These are phyloP conservation scores for Viridothelium virens DNA, from an alignment of 495 filamentous ascomycete genomes.

Conservation along the genomic window DNA sequence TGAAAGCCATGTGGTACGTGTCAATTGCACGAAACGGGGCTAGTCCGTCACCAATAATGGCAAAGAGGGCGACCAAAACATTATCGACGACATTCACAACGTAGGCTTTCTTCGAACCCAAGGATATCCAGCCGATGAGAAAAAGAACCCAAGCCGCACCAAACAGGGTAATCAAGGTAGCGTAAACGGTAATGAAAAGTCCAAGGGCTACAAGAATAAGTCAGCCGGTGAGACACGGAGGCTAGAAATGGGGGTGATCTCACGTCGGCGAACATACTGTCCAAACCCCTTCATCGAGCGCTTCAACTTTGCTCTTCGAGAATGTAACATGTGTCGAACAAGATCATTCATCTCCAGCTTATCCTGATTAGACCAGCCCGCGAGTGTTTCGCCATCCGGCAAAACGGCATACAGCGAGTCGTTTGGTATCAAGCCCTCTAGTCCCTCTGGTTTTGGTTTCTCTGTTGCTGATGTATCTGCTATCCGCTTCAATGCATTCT, in stretches of 20 bases:
- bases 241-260: conserved; percentile 24
- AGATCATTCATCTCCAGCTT: conserved; percentile 65
- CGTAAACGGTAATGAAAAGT: conserved; percentile 66
- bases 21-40: conserved; percentile 65
- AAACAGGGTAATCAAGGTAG: conserved; percentile 65
- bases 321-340: conserved; percentile 72
- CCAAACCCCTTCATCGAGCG: conserved; percentile 63
- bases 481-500: background rate
- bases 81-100: conserved; percentile 66
- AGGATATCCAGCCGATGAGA: conserved; percentile 73
- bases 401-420: conserved; percentile 48
- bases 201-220: conserved; percentile 47
- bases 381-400: conserved; percentile 53
- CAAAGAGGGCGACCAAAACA: conserved; percentile 64
- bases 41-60: conserved; percentile 63
- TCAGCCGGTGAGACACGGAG: conserved; percentile 17
- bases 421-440: conserved; percentile 21
- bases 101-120: conserved; percentile 58
- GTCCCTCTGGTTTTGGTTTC: conserved; percentile 20
- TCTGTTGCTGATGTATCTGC: conserved; percentile 9
- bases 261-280: conserved; percentile 58
- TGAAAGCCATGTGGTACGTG: conserved; percentile 69
- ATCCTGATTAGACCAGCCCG: conserved; percentile 60
- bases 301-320: conserved; percentile 62
- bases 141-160: conserved; percentile 74